Base-by-base conservation (phyloP, 2,329 filamentous ascomycete genomes). In the Verticillium dahliae region DNA sequence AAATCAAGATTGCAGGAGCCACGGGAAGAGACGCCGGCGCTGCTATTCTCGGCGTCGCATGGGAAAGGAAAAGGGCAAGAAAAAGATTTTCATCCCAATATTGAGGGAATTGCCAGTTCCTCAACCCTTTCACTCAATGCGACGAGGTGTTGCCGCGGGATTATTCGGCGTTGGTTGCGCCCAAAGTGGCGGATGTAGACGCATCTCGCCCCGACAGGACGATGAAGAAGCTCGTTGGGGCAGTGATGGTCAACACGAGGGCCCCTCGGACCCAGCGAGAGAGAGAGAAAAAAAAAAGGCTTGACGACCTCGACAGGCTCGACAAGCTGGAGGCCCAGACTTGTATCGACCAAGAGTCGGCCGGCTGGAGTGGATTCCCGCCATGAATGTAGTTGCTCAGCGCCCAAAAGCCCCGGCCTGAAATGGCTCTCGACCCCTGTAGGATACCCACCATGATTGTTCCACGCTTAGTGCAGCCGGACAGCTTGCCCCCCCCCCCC, bases 321-420 rank as follows among this genome's bases (percentile, higher is more conserved):
- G 45, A 52, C 45, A 52, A 52, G 18, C 18, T 52, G n/a, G 45
- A 52, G 45, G 45, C 60, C 59, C 62, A 62, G 64, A 61, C 60
- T 65, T 61, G 64, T 63, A 65, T 52, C 61, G 27, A 39, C 57
- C 62, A 50, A 57, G 62, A 64, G 64, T 63, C 59, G 35, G 41
- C 41, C 15, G 18, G n/a, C 45, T 9, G 45, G 45, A 52, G 45
- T 52, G 45, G 45, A 18, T 52, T 52, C 45, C 45, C 45, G 45
- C 45, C 18, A 52, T 52, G 45, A 52, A 52, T 52, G 45, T 52
- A 52, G 45, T 52, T 52, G 45, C 45, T 52, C 45, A 52, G 45
- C 45, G 45, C 45, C 45, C 45, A n/a, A 11, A 52, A 18, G 18
- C 45, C 45, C 45, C 45, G 45, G 45, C 45, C 6, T 52, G 45